phyloP scores from a whole-genome alignment of 2,329 filamentous ascomycete genomes.

The Paramyrothecium sp. region DNA sequence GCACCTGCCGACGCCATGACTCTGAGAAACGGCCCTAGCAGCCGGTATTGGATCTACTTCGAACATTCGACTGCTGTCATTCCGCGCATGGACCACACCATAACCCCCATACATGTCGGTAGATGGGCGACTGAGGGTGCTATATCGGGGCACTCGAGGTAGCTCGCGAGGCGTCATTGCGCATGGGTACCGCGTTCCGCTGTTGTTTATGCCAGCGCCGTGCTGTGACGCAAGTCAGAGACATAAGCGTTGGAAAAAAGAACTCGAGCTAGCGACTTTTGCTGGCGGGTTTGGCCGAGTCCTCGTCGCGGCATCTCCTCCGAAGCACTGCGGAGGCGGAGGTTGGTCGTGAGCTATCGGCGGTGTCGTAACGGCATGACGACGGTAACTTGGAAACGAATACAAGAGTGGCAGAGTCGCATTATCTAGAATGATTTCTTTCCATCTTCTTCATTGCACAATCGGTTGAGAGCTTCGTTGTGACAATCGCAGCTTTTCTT shows the following conservation, averaged over 20 bases:
- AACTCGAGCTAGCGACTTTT: not conserved
- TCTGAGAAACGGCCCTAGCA: not conserved
- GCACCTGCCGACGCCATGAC: not conserved
- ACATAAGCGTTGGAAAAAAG: not conserved
- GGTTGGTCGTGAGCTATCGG: not conserved
- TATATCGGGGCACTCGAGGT: not conserved
- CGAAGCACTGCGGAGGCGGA: constrained; percentile 9
- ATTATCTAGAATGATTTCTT: not conserved
- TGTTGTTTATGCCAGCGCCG: not conserved
- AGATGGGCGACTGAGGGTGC: not conserved
- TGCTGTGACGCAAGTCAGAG: not conserved
- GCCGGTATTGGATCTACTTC: not conserved
- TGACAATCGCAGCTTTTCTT: too few relatives aligned
- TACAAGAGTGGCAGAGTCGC: constrained; percentile 6
- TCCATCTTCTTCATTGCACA: not conserved
- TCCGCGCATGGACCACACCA: not conserved
- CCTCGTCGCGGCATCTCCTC: not conserved
- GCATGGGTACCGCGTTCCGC: not conserved
- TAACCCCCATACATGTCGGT: not conserved
- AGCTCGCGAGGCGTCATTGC: not conserved
- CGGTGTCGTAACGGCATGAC: not conserved
- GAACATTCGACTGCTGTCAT: not conserved
- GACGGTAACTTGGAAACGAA: not conserved
- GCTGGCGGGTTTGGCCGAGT: not conserved
- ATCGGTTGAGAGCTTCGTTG: not conserved